Evolutionary conservation across 140 eudicot species (phyloP), one percentile per base, ranked within the genome.

Genomic region (Bidens hawaiensis): DNA sequence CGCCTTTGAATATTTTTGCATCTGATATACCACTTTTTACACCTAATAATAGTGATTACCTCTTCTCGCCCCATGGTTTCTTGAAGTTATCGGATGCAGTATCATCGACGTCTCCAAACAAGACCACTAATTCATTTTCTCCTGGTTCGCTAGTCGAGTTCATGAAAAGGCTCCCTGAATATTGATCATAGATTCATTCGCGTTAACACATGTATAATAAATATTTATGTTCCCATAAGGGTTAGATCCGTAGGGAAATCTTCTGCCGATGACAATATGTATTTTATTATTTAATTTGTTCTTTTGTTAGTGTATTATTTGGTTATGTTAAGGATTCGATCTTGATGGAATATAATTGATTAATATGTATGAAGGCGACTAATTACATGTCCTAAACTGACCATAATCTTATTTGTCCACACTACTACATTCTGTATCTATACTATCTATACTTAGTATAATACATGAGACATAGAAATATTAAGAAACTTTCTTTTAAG

Each of bases 1-100:
- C 27, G 53, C 71, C 31, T 30, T 17, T 7, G 34, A 68, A 71
- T 41, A 60, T 59, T 8, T 76, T 48, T 42, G 47, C 60, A 64
- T 77, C 50, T 4, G 85, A 81, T 56, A 58, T 78, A 28, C 85
- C 94, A 2, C 82, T 81, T 42, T 81, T 72, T 56, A 81, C 94
- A 0, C 85, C 93, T 12, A 83, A 55, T 70, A 48, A 64, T 2
- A 76, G 30, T 30, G 77, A 76, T 26, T 65, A 56, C 17, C 63
- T 70, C 10, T 66, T 59, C 70, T 75, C 85, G 1, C 70, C 89
- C 54, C 55, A 43, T 48, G 68, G 49, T 33, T 65, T 74, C 8
- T 75, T 68, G 60, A 69, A 66, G 54, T 77, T 28, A 12, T 63
- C 77, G 0, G 82, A 76, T 52, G 30, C 57, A 69, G 69, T 67